phyloP scores from a whole-genome alignment of 352 stramenopile genomes.

The Peronosclerospora sorghi region DNA sequence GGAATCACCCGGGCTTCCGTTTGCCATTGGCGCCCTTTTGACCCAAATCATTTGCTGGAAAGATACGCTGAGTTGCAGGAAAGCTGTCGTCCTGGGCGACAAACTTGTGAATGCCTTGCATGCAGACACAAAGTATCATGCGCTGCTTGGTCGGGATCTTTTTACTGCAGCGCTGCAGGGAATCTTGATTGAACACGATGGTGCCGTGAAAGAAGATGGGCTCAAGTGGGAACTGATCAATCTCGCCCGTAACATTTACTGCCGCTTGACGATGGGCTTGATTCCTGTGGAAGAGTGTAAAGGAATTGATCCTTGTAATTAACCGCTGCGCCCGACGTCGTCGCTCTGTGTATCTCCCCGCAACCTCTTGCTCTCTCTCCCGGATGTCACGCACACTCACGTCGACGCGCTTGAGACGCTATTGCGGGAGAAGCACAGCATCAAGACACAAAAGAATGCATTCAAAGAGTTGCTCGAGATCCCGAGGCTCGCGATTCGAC shows the following conservation, averaged over 20 bases:
- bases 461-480: slow-evolving; percentile 71
- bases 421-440: slow-evolving; percentile 60
- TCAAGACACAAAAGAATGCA: slow-evolving; percentile 76
- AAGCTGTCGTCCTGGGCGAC: slow-evolving; percentile 43
- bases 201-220: slow-evolving; percentile 66
- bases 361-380: slow-evolving; percentile 49
- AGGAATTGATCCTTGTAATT: slow-evolving; percentile 70
- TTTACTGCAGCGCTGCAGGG: slow-evolving; percentile 47
- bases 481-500: slow-evolving; percentile 40
- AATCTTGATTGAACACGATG: slow-evolving; percentile 43
- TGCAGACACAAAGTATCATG: slow-evolving; percentile 23
- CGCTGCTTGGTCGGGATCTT: slow-evolving; percentile 42
- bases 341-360: slow-evolving; percentile 35
- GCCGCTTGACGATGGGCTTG: slow-evolving; percentile 47
- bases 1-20: slow-evolving; percentile 32
- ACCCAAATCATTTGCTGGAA: slow-evolving; percentile 61
- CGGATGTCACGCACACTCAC: slow-evolving; percentile 26
- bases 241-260: slow-evolving; percentile 76
- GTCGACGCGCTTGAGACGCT: slow-evolving; percentile 40
- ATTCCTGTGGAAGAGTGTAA: slow-evolving; percentile 69
- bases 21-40: slow-evolving; percentile 38
- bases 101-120: slow-evolving; percentile 56
- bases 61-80: slow-evolving; percentile 58
- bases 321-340: slow-evolving; percentile 35
- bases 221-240: slow-evolving; percentile 83